Evolutionary conservation across 2,329 filamentous ascomycete genomes (phyloP).

Genomic region (Botrytis pseudocinerea): DNA sequence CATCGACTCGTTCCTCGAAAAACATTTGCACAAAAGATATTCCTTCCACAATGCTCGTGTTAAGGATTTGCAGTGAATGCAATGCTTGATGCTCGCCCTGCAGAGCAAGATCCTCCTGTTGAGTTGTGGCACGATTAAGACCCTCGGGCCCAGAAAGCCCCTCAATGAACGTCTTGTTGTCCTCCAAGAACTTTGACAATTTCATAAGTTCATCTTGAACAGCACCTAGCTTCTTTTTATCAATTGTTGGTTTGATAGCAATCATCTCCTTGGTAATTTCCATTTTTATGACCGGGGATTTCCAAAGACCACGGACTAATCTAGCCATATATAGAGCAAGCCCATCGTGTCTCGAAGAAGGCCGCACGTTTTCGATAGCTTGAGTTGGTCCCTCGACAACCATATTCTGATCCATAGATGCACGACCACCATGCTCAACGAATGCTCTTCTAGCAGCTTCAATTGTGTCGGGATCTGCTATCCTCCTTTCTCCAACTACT

Average conservation of each 20-base stretch:
- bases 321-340: slow-evolving; percentile 84
- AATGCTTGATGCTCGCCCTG: slow-evolving; percentile 94
- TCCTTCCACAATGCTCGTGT: slow-evolving; percentile 89
- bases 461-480: slow-evolving; percentile 80
- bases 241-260: slow-evolving; percentile 66
- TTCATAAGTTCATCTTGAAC: slow-evolving; percentile 81
- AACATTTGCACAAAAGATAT: slow-evolving; percentile 95
- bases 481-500: slow-evolving; percentile 64
- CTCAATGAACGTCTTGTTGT: slow-evolving; percentile 90
- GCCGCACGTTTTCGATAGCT: slow-evolving; percentile 77
- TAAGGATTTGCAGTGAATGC: slow-evolving; percentile 79
- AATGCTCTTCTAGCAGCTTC: slow-evolving; percentile 85
- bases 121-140: slow-evolving; percentile 71
- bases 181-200: slow-evolving; percentile 76
- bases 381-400: slow-evolving; percentile 59
- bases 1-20: slow-evolving; percentile 88
- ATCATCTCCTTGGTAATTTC: slow-evolving; percentile 60
- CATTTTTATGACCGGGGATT: slow-evolving; percentile 65
- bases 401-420: slow-evolving; percentile 78
- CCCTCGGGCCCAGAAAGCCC: slow-evolving; percentile 90
- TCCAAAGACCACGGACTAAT: slow-evolving; percentile 88
- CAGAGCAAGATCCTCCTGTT: slow-evolving; percentile 87
- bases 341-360: slow-evolving; percentile 87
- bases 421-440: slow-evolving; percentile 88
- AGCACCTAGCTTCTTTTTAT: slow-evolving; percentile 65